Evolutionary conservation across 441 rosid genomes (phyloP).

Genomic region (Jatropha multifida): DNA sequence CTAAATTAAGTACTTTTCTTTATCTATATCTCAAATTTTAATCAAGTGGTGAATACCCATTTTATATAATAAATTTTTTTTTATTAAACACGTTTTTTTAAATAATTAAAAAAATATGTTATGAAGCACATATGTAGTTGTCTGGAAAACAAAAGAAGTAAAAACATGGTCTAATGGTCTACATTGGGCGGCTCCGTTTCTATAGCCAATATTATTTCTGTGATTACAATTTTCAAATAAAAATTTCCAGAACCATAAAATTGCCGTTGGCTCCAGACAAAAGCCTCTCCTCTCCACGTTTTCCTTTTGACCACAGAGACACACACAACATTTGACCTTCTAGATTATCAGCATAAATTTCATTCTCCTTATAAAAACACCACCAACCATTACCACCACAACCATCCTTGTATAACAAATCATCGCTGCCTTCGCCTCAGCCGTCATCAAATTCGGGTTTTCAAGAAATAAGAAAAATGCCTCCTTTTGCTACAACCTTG

Average conservation of each 20-base stretch:
- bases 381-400: neutral
- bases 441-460: neutral
- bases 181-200: constrained; percentile 18
- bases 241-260: neutral
- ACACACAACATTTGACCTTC: neutral
- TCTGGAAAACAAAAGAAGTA: neutral
- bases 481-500: constrained; percentile 6
- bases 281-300: neutral
- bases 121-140: neutral
- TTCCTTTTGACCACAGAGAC: neutral
- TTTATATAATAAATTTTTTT: no score
- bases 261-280: neutral
- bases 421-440: neutral
- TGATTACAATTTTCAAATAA: neutral
- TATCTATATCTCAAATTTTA: neutral
- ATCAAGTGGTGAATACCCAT: no score
- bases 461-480: constrained; percentile 2
- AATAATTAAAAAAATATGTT: no score
- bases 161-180: constrained; percentile 26
- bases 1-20: neutral
- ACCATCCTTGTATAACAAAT: no score
- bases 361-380: neutral
- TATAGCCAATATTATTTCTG: neutral
- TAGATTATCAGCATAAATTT: neutral
- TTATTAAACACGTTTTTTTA: no score